Evolutionary conservation across 176 grass and related monocot species (phyloP), one percentile per base, ranked within the genome.

Genomic region (Oryza meridionalis): DNA sequence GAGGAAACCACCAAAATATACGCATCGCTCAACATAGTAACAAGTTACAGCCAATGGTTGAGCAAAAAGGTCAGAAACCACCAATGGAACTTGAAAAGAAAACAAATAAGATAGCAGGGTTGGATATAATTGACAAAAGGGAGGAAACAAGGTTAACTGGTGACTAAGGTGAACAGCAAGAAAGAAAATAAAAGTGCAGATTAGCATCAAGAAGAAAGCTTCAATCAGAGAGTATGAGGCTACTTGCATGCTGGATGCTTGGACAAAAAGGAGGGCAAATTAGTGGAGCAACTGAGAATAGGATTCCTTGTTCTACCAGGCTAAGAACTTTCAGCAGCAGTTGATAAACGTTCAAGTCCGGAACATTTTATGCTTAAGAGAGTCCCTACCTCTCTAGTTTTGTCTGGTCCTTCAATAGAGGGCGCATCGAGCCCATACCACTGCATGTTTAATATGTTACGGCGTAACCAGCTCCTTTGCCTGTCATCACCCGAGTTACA

Each of bases 211-310:
- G 25, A 21, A 31, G 26, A 46, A 84, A 79, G 81, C 44, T 46
- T 78, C 68, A 47, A 50, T 2, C 27, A 29, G 27, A 29, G 29
- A 31, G 29, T 31, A 31, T 31, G 63, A 49, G 50, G 1, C 81
- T 27, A 85, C 82, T 79, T 75, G 81, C 26, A 75, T 14, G 35
- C 33, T 37, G 46, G 81, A 74, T 84, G 81, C 81, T 46, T 49
- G 63, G 51, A 62, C 16, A 67, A 3, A 88, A 76, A 38, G 68
- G n/a, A 58, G 49, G 5, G 15, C 14, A 50, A 31, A 85, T 81
- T 65, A 70, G 87, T 81, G 82, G 77, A 51, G 29, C 69, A 62
- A 17, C 51, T 64, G 17, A 43, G 82, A 81, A 89, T 89, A 61
- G 0, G 87, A 85, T 89, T 80, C 87, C 27, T 80, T 64, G 29